Evolutionary conservation across 371 early-diverging fungal genomes (phyloP), one percentile per base, ranked within the genome.

Genomic region (Mortierella sp.): DNA sequence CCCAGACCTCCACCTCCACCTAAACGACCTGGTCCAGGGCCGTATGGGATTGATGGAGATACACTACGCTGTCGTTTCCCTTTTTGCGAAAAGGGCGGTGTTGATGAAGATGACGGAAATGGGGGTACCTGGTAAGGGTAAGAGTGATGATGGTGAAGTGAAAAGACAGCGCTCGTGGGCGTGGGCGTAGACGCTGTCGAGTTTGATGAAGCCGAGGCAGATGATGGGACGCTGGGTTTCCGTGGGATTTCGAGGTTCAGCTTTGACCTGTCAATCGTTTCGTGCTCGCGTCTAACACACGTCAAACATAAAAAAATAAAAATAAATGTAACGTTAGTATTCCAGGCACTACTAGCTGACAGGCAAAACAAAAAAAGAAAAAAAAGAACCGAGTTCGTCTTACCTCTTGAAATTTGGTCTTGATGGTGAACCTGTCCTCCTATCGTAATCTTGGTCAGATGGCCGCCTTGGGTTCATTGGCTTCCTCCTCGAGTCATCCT

Each of bases 191-290:
- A 77, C 0, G 72, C 66, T 0, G 76, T 76, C 41, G 72, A 71
- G 38, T 65, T 74, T 48, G 74, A 74, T 28, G 78, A 78, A 0
- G 63, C 57, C n/a, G 72, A 72, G 16, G 55, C 55, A 28, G 55
- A 53, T 53, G 55, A 53, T 0, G 74, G 63, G 33, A 70, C 15
- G 9, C 63, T 79, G 1, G 79, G 79, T 22, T 72, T 73, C 61
- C 79, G 58, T 63, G 79, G 79, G 45, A 79, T 79, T 32, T 79
- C 79, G 24, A 79, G 70, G 67, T 79, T 79, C 28, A 79, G 63
- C 59, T 79, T 79, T 24, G 79, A 79, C 48, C 79, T 40, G 47
- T 79, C 79, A 38, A 78, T 70, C 16, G 74, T 70, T 19, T 73
- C 79, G 21, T 74, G 63, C n/a, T 78, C 79, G 19, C 79, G 74